Evolutionary conservation across 2,329 filamentous ascomycete species (phyloP), one percentile per base, ranked within the genome.

Genomic region (Blastomyces gilchristii): DNA sequence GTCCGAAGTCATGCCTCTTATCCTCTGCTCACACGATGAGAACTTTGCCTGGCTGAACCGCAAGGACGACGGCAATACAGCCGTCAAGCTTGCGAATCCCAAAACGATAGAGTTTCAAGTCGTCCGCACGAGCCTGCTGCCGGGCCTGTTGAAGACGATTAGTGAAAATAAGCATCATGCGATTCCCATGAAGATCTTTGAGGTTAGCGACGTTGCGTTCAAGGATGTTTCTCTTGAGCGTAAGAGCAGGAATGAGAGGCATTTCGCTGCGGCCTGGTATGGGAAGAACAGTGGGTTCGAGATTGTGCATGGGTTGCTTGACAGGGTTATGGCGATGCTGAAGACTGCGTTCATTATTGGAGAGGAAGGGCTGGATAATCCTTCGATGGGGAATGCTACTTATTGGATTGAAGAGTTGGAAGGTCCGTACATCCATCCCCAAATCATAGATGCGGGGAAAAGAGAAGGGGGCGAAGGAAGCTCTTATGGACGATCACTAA

Each of bases 11-110:
- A 87, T 99, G 84, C 93, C 94, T 34, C 82, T 99, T 37, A 97
- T 96, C 69, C 85, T 99, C 62, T 99, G 94, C 82, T 96, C 91
- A 56, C 91, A 97, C 75, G 93, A 97, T 72, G 94, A 99, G 82
- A 99, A 99, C 80, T 99, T 97, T 75, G 87, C 83, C 64, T 97
- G 90, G 89, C 81, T 99, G 60, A 96, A 96, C 79, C 88, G 91
- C 72, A 86, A 87, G 72, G 92, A 97, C 69, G 89, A 96, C 70
- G 90, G 90, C 67, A 87, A 83, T 64, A 91, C 87, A 0, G 91
- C 90, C 37, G 85, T 97, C 68, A 87, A 86, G 70, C 87, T 97
- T 50, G 90, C 90, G 67, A 97, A 97, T 75, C 92, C 92, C 63
- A 97, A 97, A 81, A 95, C 91, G 0, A 83, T 86, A 34, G 92